Percentiles rank a stretch among this genome's conserved stretches.
Evolutionary conservation across 179 eudicot genomes (phyloP).

Genomic region (Corrigiola litoralis): DNA sequence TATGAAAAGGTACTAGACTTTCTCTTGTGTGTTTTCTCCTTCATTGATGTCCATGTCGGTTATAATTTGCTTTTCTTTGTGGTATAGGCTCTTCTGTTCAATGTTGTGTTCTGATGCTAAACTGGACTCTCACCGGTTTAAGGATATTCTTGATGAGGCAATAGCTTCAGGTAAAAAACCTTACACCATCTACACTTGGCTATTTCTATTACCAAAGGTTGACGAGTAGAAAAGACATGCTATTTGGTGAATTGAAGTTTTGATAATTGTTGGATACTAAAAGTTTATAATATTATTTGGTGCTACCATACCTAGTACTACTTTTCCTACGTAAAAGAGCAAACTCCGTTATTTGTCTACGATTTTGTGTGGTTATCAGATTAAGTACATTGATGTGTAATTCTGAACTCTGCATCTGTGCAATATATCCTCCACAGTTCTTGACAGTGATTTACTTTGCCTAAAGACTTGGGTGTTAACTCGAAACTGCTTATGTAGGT

Average conservation of each 20-base stretch:
- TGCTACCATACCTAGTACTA: too few species aligned
- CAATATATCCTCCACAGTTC: background rate
- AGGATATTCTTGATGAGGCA: slow-evolving; percentile 90
- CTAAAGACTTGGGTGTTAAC: background rate
- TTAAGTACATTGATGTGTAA: too few species aligned
- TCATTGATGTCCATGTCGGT: background rate
- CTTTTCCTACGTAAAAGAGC: too few species aligned
- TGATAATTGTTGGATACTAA: too few species aligned
- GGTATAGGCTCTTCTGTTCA: slow-evolving; percentile 74
- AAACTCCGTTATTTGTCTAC: too few species aligned
- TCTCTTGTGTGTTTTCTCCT: background rate
- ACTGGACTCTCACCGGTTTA: slow-evolving; percentile 91
- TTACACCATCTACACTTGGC: background rate
- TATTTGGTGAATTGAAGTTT: too few species aligned
- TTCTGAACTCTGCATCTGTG: background rate
- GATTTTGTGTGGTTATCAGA: background rate
- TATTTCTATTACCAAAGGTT: background rate
- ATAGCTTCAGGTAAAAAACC: slow-evolving; percentile 63
- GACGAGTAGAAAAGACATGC: background rate
- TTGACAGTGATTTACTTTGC: background rate
- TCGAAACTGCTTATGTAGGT: slow-evolving; percentile 37
- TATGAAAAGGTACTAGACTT: slow-evolving; percentile 60
- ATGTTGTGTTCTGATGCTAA: slow-evolving; percentile 88
- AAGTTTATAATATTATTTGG: too few species aligned
- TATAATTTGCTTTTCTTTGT: slow-evolving; percentile 11